These are phyloP conservation scores for Neoboletus brunneissimus DNA, from an alignment of 768 basidiomycete species.

Conservation along the genomic window DNA sequence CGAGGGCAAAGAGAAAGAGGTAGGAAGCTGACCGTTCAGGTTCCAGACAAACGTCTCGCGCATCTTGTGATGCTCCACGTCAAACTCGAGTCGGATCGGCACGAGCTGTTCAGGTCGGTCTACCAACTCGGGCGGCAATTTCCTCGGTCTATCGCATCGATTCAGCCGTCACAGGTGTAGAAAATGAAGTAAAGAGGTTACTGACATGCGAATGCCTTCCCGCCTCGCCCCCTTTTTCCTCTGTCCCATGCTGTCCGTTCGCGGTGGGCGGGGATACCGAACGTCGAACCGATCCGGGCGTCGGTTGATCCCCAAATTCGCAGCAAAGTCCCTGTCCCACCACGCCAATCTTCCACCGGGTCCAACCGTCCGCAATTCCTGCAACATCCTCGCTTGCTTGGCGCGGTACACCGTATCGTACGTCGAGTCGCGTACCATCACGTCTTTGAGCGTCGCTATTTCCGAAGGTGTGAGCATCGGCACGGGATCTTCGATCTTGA, in stretches of 20 bases:
- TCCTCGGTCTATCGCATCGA: conserved; percentile 50
- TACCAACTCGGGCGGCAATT: conserved; percentile 51
- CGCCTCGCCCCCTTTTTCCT: conserved; percentile 54
- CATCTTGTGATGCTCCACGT: conserved; percentile 91
- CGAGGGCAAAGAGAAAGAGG: background rate
- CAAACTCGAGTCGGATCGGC: conserved; percentile 94
- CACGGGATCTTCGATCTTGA: conserved; percentile 25
- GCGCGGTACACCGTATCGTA: conserved; percentile 49
- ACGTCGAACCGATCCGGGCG: conserved; percentile 48
- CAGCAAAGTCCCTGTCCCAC: conserved; percentile 58
- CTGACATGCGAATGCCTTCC: conserved; percentile 76
- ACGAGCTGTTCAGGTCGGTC: conserved; percentile 78
- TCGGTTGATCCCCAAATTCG: conserved; percentile 31
- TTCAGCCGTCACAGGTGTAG: background rate
- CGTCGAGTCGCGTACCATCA: conserved; percentile 38
- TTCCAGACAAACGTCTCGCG: conserved; percentile 99
- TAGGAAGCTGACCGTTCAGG: conserved; percentile 66
- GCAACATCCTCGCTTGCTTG: conserved; percentile 51
- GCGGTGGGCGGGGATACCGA: conserved; percentile 51
- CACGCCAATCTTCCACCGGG: conserved; percentile 48
- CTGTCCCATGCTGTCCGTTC: conserved; percentile 29
- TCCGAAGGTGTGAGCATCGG: conserved; percentile 32
- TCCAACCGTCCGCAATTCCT: conserved; percentile 46
- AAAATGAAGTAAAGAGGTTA: conserved; percentile 22
- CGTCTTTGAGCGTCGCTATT: conserved; percentile 31